These are phyloP conservation scores for Eucalyptus cloeziana DNA, from an alignment of 345 rosid species.

Conservation along the genomic window DNA sequence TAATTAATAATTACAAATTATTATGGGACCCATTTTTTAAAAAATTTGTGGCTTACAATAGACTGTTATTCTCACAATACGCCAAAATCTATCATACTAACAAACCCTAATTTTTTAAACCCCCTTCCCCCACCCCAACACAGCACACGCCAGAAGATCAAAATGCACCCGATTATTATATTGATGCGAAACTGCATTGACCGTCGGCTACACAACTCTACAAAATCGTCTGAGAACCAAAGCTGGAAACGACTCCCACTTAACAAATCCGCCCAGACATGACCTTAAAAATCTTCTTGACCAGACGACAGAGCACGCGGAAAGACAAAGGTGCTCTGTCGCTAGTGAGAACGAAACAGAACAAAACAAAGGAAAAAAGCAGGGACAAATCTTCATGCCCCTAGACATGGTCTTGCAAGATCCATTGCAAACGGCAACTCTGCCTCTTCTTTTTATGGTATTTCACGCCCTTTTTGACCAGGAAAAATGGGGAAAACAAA, in stretches of 20 bases:
- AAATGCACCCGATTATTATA: neutral
- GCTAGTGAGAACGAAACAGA: neutral
- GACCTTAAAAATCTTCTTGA: neutral
- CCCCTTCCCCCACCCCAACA: neutral
- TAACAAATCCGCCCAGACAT: neutral
- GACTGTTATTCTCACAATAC: accelerated
- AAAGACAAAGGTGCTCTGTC: neutral
- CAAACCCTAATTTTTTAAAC: too few species aligned
- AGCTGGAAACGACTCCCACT: neutral
- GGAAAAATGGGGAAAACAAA: neutral
- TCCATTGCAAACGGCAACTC: neutral
- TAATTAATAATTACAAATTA: too few species aligned
- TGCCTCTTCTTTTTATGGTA: neutral
- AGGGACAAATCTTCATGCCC: neutral
- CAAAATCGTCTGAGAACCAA: neutral
- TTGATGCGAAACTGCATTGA: neutral
- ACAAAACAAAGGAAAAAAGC: neutral
- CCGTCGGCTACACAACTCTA: neutral
- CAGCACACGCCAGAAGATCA: neutral
- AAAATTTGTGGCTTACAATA: accelerated
- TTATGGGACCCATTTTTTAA: accelerated
- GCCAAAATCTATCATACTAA: too few species aligned
- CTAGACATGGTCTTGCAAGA: neutral
- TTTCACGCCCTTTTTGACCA: neutral
- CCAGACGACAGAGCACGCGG: neutral